These are phyloP conservation scores for Abrus pulchellus DNA, from an alignment of 306 rosid species.

Conservation along the genomic window DNA sequence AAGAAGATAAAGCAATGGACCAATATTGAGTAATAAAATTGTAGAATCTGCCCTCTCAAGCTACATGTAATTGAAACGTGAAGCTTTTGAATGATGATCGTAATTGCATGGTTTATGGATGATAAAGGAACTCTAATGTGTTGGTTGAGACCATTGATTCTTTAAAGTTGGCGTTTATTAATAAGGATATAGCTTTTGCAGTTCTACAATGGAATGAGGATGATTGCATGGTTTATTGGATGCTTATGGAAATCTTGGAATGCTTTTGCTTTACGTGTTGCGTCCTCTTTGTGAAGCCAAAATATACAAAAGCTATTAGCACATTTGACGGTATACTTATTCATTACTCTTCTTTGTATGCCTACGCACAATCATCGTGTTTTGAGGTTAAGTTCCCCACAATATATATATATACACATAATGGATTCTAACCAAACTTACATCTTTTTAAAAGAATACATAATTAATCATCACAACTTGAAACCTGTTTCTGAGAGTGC, in stretches of 20 bases:
- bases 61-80: too few relatives aligned
- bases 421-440: neutral
- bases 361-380: too few relatives aligned
- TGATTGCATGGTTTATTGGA: neutral
- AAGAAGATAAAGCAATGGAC: too few relatives aligned
- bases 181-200: too few relatives aligned
- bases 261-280: neutral
- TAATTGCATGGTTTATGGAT: neutral
- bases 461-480: neutral
- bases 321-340: neutral
- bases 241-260: neutral
- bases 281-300: constrained; percentile 13
- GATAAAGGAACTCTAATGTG: neutral
- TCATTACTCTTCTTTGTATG: too few relatives aligned
- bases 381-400: neutral
- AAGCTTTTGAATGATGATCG: neutral
- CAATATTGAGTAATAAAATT: too few relatives aligned
- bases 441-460: constrained; percentile 3
- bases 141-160: too few relatives aligned
- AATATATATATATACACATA: too few relatives aligned
- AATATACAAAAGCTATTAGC: neutral
- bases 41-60: too few relatives aligned
- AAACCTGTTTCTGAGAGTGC: neutral
- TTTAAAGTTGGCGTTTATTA: too few relatives aligned
- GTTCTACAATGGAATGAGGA: neutral